Base-by-base conservation (phyloP, 495 filamentous ascomycete genomes). In the Podospora pseudoanserina region DNA sequence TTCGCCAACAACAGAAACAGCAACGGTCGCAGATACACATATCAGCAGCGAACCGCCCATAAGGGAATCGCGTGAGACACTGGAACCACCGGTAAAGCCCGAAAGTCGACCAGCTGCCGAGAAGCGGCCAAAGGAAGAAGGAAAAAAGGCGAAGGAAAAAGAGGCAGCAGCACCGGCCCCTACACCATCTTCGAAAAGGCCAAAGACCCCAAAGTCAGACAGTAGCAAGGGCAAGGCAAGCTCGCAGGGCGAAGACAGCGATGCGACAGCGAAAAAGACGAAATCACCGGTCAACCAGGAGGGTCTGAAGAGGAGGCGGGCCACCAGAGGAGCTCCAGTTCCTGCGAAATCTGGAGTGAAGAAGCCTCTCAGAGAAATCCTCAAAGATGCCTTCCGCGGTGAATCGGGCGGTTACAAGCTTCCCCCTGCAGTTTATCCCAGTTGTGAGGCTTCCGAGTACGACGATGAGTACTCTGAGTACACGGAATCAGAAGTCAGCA, bases 331-430 rank as follows among this genome's bases (percentile, higher is more conserved):
- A 63, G 68, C 80, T 20, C 72, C 82, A 5, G 76, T 79, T 13
- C 77, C 83, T 6, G 70, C 77, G 2, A 86, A 79, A 65, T 56
- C 73, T 7, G 67, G 71, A 20, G 74, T 71, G 1, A 83, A 75
- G 65, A 80, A 73, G 56, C 76, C 80, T 0, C 76, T 86, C 64
- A 81, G 85, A 23, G 84, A 86, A 30, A 80, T 79, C 26, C 75
- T 87, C 9, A 82, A 80, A 61, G 84, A 84, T 69, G 85, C 84
- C 13, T 87, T 87, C 71, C 76, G 80, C n/a, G 85, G 85, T 15
- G 83, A 87, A 70, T 87, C 85, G 0, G 79, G 71, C 15, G 78
- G 76, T 4, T 75, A 80, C 63, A 76, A 76, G 39, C 72, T 82
- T n/a, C 75, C 76, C 13, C 76, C 80, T 15, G 74, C 75, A 49